Conservation (phyloP, 768 basidiomycete genomes). For the Mycena pura region DNA sequence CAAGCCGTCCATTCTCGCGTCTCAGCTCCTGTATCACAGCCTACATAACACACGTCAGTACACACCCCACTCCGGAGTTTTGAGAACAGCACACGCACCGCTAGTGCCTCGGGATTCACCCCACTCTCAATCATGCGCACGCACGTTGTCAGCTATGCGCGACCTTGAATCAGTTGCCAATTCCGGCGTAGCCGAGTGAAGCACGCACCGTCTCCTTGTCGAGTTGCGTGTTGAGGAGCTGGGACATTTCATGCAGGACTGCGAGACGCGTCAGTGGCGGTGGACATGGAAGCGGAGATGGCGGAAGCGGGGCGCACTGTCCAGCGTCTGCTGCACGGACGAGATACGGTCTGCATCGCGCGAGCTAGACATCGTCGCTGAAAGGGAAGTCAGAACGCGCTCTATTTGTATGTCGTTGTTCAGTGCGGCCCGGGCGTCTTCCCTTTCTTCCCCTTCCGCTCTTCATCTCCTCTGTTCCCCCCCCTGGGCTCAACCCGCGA, state of each 20-base stretch:
- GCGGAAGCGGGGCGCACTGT: slow-evolving; percentile 55
- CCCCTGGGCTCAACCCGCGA: slow-evolving; percentile 22
- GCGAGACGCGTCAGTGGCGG: slow-evolving; percentile 2
- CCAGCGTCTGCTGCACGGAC: slow-evolving; percentile 73
- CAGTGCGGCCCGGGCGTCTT: background rate
- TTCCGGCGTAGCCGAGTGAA: too few species aligned
- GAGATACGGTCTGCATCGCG: slow-evolving; percentile 65
- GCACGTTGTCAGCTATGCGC: slow-evolving; percentile 82
- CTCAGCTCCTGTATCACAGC: slow-evolving; percentile 87
- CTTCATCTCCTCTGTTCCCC: background rate
- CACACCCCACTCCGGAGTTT: background rate
- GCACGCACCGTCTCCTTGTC: slow-evolving; percentile 73
- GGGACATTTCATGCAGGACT: slow-evolving; percentile 90
- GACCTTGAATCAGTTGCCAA: background rate
- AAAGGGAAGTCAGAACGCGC: background rate
- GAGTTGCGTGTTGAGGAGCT: slow-evolving; percentile 84
- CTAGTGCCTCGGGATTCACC: slow-evolving; percentile 90
- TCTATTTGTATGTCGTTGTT: too few species aligned
- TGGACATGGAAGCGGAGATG: too few species aligned
- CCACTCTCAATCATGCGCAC: slow-evolving; percentile 92
- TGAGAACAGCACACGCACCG: slow-evolving; percentile 61
- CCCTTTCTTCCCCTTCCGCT: background rate
- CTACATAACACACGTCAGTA: slow-evolving; percentile 45
- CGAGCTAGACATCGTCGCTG: slow-evolving; percentile 19
- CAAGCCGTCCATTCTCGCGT: slow-evolving; percentile 58